Base-by-base conservation (phyloP, 257 asterid species). In the Galeopsis tetrahit region DNA sequence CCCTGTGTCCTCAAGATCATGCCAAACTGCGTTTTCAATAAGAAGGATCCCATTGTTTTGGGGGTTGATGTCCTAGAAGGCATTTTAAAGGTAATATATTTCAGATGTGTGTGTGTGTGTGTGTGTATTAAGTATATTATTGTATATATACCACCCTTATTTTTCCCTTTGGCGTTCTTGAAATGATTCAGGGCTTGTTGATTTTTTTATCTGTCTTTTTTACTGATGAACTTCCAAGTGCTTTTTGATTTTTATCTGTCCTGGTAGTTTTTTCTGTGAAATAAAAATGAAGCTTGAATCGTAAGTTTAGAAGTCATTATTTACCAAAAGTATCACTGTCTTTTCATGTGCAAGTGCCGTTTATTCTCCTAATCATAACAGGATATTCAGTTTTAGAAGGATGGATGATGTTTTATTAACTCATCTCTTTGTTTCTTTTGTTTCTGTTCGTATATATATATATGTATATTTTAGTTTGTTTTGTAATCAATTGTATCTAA, bases 21-120 rank as follows among this genome's bases (percentile, higher is more conserved):
- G 64, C 99, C 99, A 32, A 83, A 85, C 71, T 87, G 92, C 71
- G 81, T 95, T 62, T 92, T 87, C 81, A 92, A 92, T 77, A 92
- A 87, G 90, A 95, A 95, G 87, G 96, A 95, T 76, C 99, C 99
- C 75, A 95, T 95, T 78, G 90, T 95, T 72, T 78, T 92, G 85
- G 99, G 98, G 15, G 99, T 88, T 67, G 96, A 95, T 70, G 87
- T 95, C 77, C 75, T 90, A 53, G 96, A 90, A 68, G 99, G 97
- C 85, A 80, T 78, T 76, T 85, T 77, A 51, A 92, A 85, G 99
- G 98, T 92, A 88, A 59, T 53, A 61, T 73, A 33, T 66, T 40
- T 51, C 28, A 21, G 57, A 17, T 67, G 39, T 46, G 14, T 15
- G 52, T 21, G 14, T n/a, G 36, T 8, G 31, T 34, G 49, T 57